These are phyloP conservation scores for Vararia minispora DNA, from an alignment of 768 basidiomycete species.

Conservation along the genomic window DNA sequence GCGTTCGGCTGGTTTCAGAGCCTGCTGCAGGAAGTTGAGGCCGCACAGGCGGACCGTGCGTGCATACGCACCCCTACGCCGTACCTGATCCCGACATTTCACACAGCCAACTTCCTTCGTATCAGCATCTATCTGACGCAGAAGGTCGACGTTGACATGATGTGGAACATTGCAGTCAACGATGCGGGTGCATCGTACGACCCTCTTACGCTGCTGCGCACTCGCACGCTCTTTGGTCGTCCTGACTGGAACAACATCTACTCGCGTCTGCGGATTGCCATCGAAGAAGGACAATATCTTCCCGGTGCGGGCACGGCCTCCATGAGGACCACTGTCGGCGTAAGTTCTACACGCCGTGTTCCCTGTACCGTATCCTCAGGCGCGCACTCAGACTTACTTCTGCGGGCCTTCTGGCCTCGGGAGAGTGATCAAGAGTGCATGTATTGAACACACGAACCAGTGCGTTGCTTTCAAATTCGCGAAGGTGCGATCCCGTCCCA, in stretches of 20 bases:
- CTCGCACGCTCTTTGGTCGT: conserved; percentile 82
- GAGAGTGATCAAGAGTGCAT: conserved; percentile 63
- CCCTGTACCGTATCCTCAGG: not conserved
- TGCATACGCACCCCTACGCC: conserved; percentile 8
- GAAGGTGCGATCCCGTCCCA: conserved; percentile 40
- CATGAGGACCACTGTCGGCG: conserved; percentile 72
- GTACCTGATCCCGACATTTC: conserved; percentile 9
- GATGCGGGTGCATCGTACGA: conserved; percentile 76
- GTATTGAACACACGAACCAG: conserved; percentile 37
- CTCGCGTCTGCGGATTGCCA: conserved; percentile 54
- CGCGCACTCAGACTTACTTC: conserved; percentile 56
- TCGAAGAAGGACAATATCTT: conserved; percentile 72
- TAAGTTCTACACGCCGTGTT: conserved; percentile 26
- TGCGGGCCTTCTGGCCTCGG: conserved; percentile 71
- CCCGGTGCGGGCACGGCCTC: conserved; percentile 70
- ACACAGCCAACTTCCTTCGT: conserved; percentile 72
- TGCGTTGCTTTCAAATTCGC: conserved; percentile 66
- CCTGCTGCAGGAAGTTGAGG: conserved; percentile 75
- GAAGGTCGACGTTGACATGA: conserved; percentile 72
- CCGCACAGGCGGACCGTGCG: conserved; percentile 78
- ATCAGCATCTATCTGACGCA: conserved; percentile 86
- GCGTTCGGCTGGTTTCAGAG: conserved; percentile 93
- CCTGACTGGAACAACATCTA: conserved; percentile 86
- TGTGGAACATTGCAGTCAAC: conserved; percentile 85
- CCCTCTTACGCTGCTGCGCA: conserved; percentile 75